Evolutionary conservation across 805 yeast species (phyloP).

Genomic region (Brettanomyces naardenensis): DNA sequence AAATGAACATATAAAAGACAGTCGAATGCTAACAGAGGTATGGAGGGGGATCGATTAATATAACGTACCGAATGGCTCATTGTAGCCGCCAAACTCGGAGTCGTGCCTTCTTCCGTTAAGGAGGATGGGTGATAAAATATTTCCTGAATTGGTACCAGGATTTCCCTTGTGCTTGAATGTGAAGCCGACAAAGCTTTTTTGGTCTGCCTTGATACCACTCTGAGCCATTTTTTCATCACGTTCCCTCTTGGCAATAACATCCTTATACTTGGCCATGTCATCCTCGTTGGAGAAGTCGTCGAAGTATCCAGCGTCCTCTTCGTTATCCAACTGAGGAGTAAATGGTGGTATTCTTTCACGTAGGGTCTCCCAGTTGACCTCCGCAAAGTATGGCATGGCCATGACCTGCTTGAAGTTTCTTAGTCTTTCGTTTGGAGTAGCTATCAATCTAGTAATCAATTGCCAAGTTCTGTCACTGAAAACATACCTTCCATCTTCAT

Average conservation of each 20-base stretch:
- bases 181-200: slow-evolving; percentile 84
- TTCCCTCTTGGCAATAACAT: slow-evolving; percentile 87
- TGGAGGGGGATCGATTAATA: slow-evolving; percentile 18
- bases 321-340: slow-evolving; percentile 93
- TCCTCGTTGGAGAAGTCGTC: slow-evolving; percentile 96
- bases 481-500: slow-evolving; percentile 84
- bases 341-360: slow-evolving; percentile 82
- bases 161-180: slow-evolving; percentile 82
- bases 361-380: slow-evolving; percentile 68
- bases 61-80: slow-evolving; percentile 29
- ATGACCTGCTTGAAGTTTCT: slow-evolving; percentile 76
- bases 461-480: slow-evolving; percentile 97
- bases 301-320: slow-evolving; percentile 97
- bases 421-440: slow-evolving; percentile 68
- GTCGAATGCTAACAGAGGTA: too few species aligned
- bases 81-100: slow-evolving; percentile 16
- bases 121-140: slow-evolving; percentile 26
- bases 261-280: slow-evolving; percentile 96
- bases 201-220: slow-evolving; percentile 46
- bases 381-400: slow-evolving; percentile 73
- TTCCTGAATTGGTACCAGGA: slow-evolving; percentile 38
- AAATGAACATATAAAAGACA: too few species aligned
- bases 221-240: slow-evolving; percentile 78
- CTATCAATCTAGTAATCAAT: slow-evolving; percentile 68
- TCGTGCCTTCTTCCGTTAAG: slow-evolving; percentile 14